These are phyloP conservation scores for Pleurotus ostreatus DNA, from an alignment of 768 basidiomycete genomes.

Conservation along the genomic window DNA sequence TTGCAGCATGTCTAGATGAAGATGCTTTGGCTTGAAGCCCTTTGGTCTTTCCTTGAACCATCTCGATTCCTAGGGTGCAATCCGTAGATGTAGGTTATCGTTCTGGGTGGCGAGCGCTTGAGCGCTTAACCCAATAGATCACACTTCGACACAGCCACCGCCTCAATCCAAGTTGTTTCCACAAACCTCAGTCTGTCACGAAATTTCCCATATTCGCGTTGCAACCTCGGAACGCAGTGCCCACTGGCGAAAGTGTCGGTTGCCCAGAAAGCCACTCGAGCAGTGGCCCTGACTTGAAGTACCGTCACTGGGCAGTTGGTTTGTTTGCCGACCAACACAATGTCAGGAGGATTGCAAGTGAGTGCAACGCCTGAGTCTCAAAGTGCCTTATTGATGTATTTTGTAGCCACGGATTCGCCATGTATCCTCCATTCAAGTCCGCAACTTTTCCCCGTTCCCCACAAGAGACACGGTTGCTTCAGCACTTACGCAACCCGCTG, in stretches of 20 bases:
- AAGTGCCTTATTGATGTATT: constrained; percentile 9
- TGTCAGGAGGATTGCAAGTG: not conserved
- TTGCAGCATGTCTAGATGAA: constrained; percentile 54
- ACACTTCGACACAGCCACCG: not conserved
- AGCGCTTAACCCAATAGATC: not conserved
- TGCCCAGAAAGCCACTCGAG: no score
- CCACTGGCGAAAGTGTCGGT: no score
- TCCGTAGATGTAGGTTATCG: not conserved
- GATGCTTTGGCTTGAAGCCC: constrained; percentile 59
- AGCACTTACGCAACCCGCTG: constrained; percentile 64
- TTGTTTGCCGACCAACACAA: not conserved
- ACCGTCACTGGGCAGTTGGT: not conserved
- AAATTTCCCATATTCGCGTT: no score
- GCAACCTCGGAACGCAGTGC: no score
- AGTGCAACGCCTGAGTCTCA: constrained; percentile 5
- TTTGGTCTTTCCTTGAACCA: constrained; percentile 89
- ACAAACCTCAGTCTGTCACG: no score
- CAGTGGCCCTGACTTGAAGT: not conserved
- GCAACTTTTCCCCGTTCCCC: constrained; percentile 83
- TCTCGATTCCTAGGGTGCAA: constrained; percentile 20
- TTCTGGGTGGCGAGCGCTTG: not conserved
- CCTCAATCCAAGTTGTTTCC: not conserved
- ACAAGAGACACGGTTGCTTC: constrained; percentile 75
- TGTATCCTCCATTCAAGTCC: constrained; percentile 67
- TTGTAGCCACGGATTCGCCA: constrained; percentile 70